Evolutionary conservation across 305 asterid genomes (phyloP), one percentile per base, ranked within the genome.

Genomic region (Solanum hybrid): DNA sequence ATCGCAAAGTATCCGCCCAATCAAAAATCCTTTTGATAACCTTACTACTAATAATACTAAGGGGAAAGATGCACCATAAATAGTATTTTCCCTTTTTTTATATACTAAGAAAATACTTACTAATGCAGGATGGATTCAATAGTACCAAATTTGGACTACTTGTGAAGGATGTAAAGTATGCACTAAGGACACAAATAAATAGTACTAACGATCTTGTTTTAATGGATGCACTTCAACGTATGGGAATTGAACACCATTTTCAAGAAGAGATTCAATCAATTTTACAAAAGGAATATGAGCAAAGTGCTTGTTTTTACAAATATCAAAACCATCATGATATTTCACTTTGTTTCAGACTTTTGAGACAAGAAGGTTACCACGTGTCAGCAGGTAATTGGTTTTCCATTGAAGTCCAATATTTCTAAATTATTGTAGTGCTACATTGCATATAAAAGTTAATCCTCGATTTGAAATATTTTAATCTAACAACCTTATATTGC

Each of bases 311-410:
- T 61, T 67, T n/a, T 31, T 22, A 61, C 26, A 87, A 91, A 74
- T 84, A 35, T 73, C 74, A 87, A 40, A 86, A 89, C 6, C 92
- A 92, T 7, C 83, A 20, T 18, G 87, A 91, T 9, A 91, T 89
- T 90, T 90, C 96, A 5, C 95, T 95, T 37, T 93, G 91, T 29
- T 94, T 95, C 78, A 90, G 95, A 46, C 92, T 94, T 4, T 57
- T 93, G 35, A 89, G 97, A 89, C 96, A 93, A 87, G 86, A 90
- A 67, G 96, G 97, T 40, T 89, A 92, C 91, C 31, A 79, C 18
- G 93, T 94, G 10, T 51, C 87, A 12, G 83, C 91, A 89, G 94
- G 93, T 91, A 80, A 26, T 80, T 71, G 22, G 11, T 7, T 39
- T 18, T 80, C 6, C 28, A 57, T 18, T 18, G n/a, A 57, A 18